phyloP scores from a whole-genome alignment of 1,284 basidiomycete genomes.

The Lentinus polychrous region DNA sequence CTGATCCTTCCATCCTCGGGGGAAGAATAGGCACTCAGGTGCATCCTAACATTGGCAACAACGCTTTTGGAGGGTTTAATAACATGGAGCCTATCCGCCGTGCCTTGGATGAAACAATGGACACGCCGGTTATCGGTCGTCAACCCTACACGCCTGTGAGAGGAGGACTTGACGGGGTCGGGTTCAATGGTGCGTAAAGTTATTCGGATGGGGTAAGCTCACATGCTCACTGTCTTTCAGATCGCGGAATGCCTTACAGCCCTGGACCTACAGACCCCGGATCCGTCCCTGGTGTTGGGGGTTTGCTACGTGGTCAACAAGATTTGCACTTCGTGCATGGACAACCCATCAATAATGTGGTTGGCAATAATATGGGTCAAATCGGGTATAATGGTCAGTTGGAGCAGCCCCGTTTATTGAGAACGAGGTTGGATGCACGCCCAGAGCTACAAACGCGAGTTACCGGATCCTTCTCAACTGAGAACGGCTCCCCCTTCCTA shows the following conservation, averaged over 20 bases:
- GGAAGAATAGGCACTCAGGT: conserved; percentile 36
- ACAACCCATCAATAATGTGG: background rate
- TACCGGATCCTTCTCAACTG: background rate
- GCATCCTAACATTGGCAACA: conserved; percentile 28
- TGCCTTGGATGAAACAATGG: conserved; percentile 16
- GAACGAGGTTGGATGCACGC: background rate
- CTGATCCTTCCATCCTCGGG: conserved; percentile 54
- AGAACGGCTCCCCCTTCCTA: conserved; percentile 19
- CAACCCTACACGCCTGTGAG: conserved; percentile 22
- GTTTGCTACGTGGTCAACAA: background rate
- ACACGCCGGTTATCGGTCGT: conserved; percentile 11
- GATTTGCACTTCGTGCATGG: background rate
- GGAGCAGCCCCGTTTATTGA: background rate
- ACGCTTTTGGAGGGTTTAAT: conserved; percentile 16
- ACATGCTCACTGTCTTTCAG: background rate
- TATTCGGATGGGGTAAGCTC: background rate
- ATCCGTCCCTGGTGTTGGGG: too few species aligned
- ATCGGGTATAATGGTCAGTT: background rate
- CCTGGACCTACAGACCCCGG: background rate
- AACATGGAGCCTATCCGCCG: conserved; percentile 15
- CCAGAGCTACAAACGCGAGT: background rate
- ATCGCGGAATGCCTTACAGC: background rate
- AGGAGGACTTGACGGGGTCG: conserved; percentile 37
- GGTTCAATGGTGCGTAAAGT: conserved; percentile 28
- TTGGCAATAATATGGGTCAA: background rate